These are phyloP conservation scores for Lolium multiflorum DNA, from an alignment of 176 grass and related monocot species.

Conservation along the genomic window DNA sequence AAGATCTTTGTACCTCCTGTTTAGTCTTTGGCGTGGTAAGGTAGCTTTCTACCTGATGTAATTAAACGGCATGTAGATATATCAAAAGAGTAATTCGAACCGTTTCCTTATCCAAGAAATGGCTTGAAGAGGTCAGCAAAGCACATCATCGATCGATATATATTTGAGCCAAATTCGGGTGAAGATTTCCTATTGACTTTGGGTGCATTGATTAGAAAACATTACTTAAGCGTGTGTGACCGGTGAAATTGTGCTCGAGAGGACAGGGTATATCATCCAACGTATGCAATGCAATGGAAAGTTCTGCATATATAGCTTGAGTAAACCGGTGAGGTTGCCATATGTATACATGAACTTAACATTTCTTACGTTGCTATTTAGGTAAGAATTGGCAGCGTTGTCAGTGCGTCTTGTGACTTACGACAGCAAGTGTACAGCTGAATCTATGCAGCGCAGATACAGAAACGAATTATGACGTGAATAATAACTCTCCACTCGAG, in stretches of 20 bases:
- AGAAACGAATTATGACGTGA: not conserved
- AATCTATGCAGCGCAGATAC: not conserved
- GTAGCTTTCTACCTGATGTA: slow-evolving; percentile 9
- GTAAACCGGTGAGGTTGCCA: not conserved
- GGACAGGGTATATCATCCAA: not conserved
- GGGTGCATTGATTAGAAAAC: not conserved
- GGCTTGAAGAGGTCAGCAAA: slow-evolving; percentile 27
- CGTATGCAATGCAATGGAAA: not conserved
- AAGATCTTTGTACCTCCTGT: not conserved
- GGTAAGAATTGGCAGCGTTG: not conserved
- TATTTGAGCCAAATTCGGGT: not conserved
- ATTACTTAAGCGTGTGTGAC: not conserved
- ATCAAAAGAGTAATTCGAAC: not conserved
- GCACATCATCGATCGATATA: not conserved
- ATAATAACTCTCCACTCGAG: not conserved
- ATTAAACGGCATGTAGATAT: not conserved
- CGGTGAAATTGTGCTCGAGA: not conserved
- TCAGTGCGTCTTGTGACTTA: not conserved
- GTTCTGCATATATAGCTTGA: not conserved
- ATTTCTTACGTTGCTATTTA: not conserved
- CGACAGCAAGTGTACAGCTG: too few relatives aligned
- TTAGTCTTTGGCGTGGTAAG: not conserved
- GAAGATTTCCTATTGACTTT: slow-evolving; percentile 25
- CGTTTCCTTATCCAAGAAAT: slow-evolving; percentile 5
- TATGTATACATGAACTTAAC: not conserved